These are phyloP conservation scores for Globisporangium solare DNA, from an alignment of 352 stramenopile species.

Conservation along the genomic window DNA sequence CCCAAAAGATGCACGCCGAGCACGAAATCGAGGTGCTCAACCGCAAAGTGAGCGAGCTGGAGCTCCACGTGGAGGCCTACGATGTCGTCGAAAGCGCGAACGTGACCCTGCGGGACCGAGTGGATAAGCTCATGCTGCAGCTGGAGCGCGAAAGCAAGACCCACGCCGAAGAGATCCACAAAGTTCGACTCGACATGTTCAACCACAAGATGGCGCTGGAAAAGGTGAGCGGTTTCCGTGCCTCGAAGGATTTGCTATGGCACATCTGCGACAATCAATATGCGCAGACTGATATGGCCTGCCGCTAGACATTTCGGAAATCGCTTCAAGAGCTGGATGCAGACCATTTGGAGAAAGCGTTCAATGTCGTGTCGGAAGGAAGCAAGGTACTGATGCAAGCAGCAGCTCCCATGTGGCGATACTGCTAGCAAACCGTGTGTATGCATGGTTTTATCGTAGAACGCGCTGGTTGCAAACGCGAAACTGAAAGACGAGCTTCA, in stretches of 20 bases:
- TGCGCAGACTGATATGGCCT: no score
- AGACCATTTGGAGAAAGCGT: conserved; percentile 78
- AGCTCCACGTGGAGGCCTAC: conserved; percentile 71
- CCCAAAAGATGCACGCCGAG: conserved; percentile 48
- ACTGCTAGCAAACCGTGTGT: neutral
- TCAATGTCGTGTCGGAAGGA: conserved; percentile 78
- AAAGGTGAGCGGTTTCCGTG: conserved; percentile 28
- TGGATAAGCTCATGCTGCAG: conserved; percentile 60
- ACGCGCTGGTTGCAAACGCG: conserved; percentile 70
- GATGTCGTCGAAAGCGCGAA: conserved; percentile 64
- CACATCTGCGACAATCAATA: no score
- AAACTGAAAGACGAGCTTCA: conserved; percentile 80
- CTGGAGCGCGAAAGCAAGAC: conserved; percentile 58
- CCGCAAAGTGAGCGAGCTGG: conserved; percentile 44
- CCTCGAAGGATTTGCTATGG: no score
- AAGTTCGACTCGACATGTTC: conserved; percentile 77
- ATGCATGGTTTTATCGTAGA: conserved; percentile 21
- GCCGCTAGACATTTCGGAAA: conserved; percentile 59
- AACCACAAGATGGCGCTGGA: conserved; percentile 84
- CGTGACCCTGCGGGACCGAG: conserved; percentile 38
- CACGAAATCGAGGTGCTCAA: conserved; percentile 63
- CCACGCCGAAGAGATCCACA: conserved; percentile 72
- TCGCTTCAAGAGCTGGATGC: conserved; percentile 69
- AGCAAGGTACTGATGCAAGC: conserved; percentile 43
- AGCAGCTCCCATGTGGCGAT: neutral